Base-by-base conservation (phyloP, 75 land plant genomes). In the Pinus taeda region DNA sequence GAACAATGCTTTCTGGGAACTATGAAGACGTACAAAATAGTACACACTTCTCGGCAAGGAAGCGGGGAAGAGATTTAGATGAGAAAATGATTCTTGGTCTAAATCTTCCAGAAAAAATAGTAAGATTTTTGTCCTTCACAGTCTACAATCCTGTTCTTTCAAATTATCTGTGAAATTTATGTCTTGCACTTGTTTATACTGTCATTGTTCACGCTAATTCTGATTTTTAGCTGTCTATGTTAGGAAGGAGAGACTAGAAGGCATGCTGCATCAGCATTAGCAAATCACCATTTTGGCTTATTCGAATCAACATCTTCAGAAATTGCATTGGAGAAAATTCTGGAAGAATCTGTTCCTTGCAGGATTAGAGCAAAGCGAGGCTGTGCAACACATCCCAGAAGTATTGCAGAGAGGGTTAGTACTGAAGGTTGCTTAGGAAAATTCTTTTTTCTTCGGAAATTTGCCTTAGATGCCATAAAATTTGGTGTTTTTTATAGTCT, bases 311-410 rank as follows among this genome's bases (percentile, higher is more conserved):
- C 12, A 49, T 70, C 83, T 24, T 60, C 82, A 18, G 90, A 88
- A 66, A 73, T 87, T 76, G 79, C 88, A 1, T n/a, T 88, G 78
- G 93, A 93, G 75, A 93, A 85, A 75, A 75, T 88, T 6, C 62
- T 91, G 22, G 90, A 85, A 66, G 96, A 93, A 56, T 79, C 94
- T 3, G 87, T 91, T 55, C 93, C 96, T 59, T 93, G 96, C 74
- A 85, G 83, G 70, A 78, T 90, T 57, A 76, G 96, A 66, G 96
- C 96, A 58, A 93, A 93, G 84, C 80, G 96, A 49, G 96, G 96
- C 39, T 93, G 95, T 77, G 96, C 96, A 22, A 93, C 96, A 75
- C 96, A 93, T 83, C 96, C 96, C 1, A 79, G 96, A 76, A 93
- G 96, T 80, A 93, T 93, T 72, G 96, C 96, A 45, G 96, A 93